phyloP scores from a whole-genome alignment of 176 grass and related monocot genomes.

The Cymbopogon citratus region DNA sequence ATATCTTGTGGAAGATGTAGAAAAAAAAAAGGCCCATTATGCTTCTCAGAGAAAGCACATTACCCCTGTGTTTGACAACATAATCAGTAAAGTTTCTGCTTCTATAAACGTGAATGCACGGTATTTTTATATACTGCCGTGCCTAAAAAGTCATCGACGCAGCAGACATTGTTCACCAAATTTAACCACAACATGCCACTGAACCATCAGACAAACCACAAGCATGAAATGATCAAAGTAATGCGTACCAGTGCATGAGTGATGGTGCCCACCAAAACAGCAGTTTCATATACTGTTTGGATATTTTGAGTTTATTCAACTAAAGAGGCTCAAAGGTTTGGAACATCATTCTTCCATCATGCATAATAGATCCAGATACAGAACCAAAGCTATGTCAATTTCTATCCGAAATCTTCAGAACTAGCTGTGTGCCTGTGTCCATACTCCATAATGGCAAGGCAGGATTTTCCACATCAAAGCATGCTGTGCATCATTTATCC shows the following conservation, averaged over 20 bases:
- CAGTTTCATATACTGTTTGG: not conserved
- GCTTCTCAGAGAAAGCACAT: not conserved
- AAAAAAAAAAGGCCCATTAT: not conserved
- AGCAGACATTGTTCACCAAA: not conserved
- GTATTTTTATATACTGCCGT: not conserved
- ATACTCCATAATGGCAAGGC: not conserved
- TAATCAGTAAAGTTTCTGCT: not conserved
- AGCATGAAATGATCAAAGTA: not conserved
- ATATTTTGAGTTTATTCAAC: not conserved
- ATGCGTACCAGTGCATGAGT: constrained; percentile 1
- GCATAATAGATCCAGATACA: not conserved
- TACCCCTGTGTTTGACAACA: not conserved
- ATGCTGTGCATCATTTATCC: constrained; percentile 34
- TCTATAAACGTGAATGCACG: not conserved
- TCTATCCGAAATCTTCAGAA: not conserved
- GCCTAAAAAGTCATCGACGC: not conserved
- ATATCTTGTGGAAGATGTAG: not conserved
- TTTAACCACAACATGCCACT: not conserved
- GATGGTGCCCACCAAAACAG: not conserved
- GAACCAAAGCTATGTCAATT: not conserved
- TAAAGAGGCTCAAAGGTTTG: not conserved
- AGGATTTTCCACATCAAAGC: not conserved
- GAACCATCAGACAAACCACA: not conserved
- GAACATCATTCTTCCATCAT: not conserved
- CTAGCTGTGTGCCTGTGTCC: not conserved